Evolutionary conservation across 805 yeast species (phyloP).

Genomic region (Yarrowia sp.): DNA sequence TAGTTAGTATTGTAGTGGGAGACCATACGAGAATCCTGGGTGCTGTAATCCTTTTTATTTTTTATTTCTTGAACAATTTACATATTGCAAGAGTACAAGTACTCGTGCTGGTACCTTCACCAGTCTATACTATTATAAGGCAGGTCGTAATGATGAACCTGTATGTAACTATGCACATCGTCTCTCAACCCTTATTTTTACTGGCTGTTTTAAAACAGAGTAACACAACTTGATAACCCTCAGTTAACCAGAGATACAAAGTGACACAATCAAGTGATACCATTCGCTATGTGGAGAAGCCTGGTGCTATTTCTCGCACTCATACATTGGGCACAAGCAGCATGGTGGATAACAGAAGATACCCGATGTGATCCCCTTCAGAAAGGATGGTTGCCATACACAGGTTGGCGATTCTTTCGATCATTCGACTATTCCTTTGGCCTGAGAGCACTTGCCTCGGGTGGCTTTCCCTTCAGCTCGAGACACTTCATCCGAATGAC

Average conservation of each 20-base stretch:
- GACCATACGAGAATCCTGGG: slow-evolving; percentile 23
- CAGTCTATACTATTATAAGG: no score
- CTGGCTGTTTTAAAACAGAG: not conserved
- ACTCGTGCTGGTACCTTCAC: no score
- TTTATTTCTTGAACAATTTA: no score
- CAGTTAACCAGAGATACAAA: not conserved
- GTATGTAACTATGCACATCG: no score
- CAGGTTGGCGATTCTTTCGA: slow-evolving; percentile 12
- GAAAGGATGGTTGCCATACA: slow-evolving; percentile 14
- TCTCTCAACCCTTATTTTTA: not conserved
- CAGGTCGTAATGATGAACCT: no score
- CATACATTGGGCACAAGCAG: slow-evolving; percentile 1
- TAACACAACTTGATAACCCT: not conserved
- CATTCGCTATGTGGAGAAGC: not conserved
- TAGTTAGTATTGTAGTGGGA: slow-evolving; percentile 22
- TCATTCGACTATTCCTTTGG: not conserved
- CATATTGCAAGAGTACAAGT: no score
- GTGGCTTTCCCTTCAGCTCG: not conserved
- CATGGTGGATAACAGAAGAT: slow-evolving; percentile 21
- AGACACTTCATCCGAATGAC: slow-evolving; percentile 3
- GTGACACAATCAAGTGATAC: not conserved
- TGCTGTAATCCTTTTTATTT: not conserved
- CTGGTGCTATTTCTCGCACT: not conserved
- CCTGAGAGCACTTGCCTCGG: not conserved
- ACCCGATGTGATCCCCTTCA: slow-evolving; percentile 16